A percentile compares a stretch with the other conserved stretches of the same genome.
These are phyloP conservation scores for Chlamydomonas eustigma DNA, from an alignment of 139 green algal genomes.

Conservation along the genomic window DNA sequence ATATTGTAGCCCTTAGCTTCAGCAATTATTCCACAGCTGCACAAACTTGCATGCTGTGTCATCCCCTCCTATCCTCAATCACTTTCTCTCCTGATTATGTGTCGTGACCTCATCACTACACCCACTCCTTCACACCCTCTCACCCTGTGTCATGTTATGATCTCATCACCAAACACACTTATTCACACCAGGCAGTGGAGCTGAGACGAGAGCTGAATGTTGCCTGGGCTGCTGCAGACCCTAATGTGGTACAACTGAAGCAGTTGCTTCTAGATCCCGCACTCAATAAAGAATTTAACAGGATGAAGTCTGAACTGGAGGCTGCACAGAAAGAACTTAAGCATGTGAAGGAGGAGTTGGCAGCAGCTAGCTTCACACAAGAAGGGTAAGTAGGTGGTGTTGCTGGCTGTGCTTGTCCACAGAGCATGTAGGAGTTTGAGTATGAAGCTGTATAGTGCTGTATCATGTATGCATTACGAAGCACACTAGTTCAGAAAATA, in stretches of 20 bases:
- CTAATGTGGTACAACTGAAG: constrained; percentile 50
- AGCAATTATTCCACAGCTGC: too few species aligned
- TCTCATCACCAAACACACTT: too few species aligned
- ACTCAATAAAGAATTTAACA: constrained; percentile 57
- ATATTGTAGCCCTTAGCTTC: too few species aligned
- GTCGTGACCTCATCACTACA: too few species aligned
- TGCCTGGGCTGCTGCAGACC: constrained; percentile 29
- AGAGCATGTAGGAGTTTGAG: neutral
- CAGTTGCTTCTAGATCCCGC: constrained; percentile 73
- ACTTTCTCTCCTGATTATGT: too few species aligned
- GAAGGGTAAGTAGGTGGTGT: constrained; percentile 47
- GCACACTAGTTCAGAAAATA: too few species aligned
- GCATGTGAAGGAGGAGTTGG: constrained; percentile 60
- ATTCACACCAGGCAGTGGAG: constrained; percentile 26
- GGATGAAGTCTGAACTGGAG: constrained; percentile 52
- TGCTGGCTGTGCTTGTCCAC: neutral
- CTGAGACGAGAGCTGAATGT: constrained; percentile 34
- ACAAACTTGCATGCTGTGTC: too few species aligned
- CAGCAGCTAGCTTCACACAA: constrained; percentile 63
- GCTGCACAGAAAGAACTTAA: constrained; percentile 48
- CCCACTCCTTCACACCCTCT: too few species aligned
- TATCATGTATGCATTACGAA: too few species aligned
- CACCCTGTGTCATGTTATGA: too few species aligned
- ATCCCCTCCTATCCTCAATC: too few species aligned
- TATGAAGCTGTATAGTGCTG: too few species aligned